These are phyloP conservation scores for Polygonum aviculare DNA, from an alignment of 148 eudicot genomes.

Conservation along the genomic window DNA sequence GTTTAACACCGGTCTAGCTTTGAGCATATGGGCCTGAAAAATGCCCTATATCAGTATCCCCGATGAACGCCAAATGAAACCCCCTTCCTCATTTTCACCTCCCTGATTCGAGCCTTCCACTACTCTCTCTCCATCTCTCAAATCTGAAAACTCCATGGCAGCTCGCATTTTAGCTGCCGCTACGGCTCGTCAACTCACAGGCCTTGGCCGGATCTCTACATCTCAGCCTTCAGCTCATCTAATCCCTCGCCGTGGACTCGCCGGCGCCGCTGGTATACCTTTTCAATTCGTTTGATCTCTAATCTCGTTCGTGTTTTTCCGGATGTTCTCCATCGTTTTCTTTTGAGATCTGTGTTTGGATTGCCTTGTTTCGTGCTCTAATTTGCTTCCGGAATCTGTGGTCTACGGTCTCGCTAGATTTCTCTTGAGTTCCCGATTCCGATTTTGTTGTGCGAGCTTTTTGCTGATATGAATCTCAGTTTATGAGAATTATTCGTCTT, in stretches of 20 bases:
- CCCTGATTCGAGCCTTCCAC: not conserved
- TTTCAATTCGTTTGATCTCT: not conserved
- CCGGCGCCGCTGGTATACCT: constrained; percentile 28
- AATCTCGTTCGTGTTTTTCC: not conserved
- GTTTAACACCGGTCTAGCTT: too few relatives aligned
- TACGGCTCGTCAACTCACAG: constrained; percentile 27
- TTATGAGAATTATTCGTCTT: not conserved
- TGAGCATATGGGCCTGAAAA: too few relatives aligned
- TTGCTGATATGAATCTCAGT: not conserved
- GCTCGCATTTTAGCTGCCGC: constrained; percentile 25
- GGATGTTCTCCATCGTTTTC: not conserved
- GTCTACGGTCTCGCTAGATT: not conserved
- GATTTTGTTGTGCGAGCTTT: not conserved
- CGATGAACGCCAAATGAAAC: not conserved
- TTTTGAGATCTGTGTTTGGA: not conserved
- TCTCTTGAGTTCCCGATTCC: not conserved
- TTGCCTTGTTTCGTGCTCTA: not conserved
- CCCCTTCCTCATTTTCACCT: not conserved
- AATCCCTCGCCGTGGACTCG: constrained; percentile 37
- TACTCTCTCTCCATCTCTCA: not conserved
- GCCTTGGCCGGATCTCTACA: constrained; percentile 16
- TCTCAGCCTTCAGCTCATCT: constrained; percentile 17
- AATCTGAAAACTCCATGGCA: constrained; percentile 19
- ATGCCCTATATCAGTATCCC: too few relatives aligned
- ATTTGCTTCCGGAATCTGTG: not conserved